phyloP scores from a whole-genome alignment of 306 rosid genomes.

The Vigna radiata region DNA sequence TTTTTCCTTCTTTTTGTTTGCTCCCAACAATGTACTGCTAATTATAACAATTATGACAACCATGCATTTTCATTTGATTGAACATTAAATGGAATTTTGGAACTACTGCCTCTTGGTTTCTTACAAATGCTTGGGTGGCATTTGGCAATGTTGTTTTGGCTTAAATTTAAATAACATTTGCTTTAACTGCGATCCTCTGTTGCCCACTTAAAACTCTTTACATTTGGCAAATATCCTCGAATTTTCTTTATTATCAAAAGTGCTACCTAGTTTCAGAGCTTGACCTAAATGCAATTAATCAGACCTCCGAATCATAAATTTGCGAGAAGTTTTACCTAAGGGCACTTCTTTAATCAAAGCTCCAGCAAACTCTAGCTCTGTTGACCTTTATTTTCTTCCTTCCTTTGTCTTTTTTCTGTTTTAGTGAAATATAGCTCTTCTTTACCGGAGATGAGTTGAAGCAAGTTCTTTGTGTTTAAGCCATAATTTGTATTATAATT shows the following conservation, averaged over 20 bases:
- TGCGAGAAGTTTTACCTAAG: background rate
- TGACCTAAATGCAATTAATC: background rate
- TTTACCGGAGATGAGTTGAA: background rate
- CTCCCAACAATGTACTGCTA: constrained; percentile 1
- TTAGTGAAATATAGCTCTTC: background rate
- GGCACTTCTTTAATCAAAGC: constrained; percentile 4
- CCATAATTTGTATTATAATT: background rate
- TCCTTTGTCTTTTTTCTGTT: background rate
- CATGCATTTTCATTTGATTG: constrained; percentile 1
- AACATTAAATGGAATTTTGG: constrained; percentile 21
- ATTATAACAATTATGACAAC: background rate
- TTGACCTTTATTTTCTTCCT: background rate
- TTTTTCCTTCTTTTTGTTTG: background rate
- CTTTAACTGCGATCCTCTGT: background rate
- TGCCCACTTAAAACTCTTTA: background rate
- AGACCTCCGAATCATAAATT: background rate
- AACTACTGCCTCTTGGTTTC: constrained; percentile 33
- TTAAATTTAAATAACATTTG: background rate
- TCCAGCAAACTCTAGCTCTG: background rate
- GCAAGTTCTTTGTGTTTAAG: background rate
- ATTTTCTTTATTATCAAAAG: background rate
- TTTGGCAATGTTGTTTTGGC: background rate
- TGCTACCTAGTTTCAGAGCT: background rate
- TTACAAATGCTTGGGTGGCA: background rate
- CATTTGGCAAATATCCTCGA: constrained; percentile 1